phyloP scores from a whole-genome alignment of 2,329 filamentous ascomycete species.

The Penicillium sp. region DNA sequence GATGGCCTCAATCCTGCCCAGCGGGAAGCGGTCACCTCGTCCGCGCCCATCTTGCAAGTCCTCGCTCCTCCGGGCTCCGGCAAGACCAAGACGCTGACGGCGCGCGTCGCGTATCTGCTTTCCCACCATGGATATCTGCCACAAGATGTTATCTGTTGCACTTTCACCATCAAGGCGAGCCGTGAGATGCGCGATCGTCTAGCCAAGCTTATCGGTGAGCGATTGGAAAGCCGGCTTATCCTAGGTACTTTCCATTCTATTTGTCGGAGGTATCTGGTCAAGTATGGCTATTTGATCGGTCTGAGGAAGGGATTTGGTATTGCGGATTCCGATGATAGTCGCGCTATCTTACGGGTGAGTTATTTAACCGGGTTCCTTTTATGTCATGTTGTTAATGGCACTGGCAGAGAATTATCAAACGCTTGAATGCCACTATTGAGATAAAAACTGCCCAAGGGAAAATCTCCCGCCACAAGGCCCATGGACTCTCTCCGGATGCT shows the following conservation, averaged over 20 bases:
- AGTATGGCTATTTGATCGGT: conserved; percentile 80
- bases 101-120: conserved; percentile 84
- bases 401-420: conserved; percentile 66
- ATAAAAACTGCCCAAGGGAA: conserved; percentile 65
- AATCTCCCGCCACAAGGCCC: conserved; percentile 64
- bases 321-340: conserved; percentile 76
- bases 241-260: conserved; percentile 96
- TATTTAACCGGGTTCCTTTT: neutral
- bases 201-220: conserved; percentile 71
- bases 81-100: conserved; percentile 93
- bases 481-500: conserved; percentile 48
- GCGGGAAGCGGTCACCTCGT: conserved; percentile 59
- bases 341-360: conserved; percentile 63
- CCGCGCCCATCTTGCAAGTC: conserved; percentile 56
- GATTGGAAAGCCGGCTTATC: conserved; percentile 69
- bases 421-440: conserved; percentile 64
- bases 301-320: conserved; percentile 82
- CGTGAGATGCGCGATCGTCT: conserved; percentile 90
- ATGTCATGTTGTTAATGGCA: conserved; percentile 8
- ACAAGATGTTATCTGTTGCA: conserved; percentile 88
- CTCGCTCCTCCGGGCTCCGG: conserved; percentile 66
- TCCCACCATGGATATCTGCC: conserved; percentile 67
- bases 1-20: conserved; percentile 62
- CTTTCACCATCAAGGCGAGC: conserved; percentile 94
- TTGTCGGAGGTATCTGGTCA: conserved; percentile 73